Conservation (phyloP, 768 basidiomycete species). For the Tulasnella sp. region DNA sequence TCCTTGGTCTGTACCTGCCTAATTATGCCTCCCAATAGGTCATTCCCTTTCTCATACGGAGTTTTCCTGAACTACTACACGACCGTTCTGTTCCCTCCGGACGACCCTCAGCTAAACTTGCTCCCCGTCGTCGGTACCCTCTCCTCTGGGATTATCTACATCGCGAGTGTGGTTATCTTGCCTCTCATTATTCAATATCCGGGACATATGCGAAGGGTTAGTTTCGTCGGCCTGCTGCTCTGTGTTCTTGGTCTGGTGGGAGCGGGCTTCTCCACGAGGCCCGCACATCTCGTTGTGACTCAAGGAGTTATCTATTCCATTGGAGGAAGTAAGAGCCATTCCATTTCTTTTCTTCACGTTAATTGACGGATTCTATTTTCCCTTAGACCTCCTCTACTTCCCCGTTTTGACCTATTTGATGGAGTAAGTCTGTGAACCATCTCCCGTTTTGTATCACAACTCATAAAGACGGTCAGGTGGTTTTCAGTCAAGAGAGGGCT, state of each 20-base stretch:
- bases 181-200: conserved; percentile 14
- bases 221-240: not conserved
- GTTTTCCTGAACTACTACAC: conserved; percentile 32
- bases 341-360: not conserved
- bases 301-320: conserved; percentile 27
- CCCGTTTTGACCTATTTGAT: conserved; percentile 12
- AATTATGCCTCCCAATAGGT: not conserved
- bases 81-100: not conserved
- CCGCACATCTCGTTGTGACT: conserved; percentile 14
- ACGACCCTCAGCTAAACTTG: conserved; percentile 10
- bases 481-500: conserved; percentile 30
- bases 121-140: conserved; percentile 31
- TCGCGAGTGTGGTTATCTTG: conserved; percentile 6
- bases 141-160: conserved; percentile 31
- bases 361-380: not conserved
- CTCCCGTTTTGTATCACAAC: not conserved
- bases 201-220: not conserved
- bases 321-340: conserved; percentile 23
- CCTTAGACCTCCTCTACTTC: conserved; percentile 14
- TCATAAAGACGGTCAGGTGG: not conserved
- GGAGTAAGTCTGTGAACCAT: not conserved
- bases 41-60: conserved; percentile 30
- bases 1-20: not conserved
- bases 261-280: conserved; percentile 20
- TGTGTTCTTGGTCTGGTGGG: conserved; percentile 27